phyloP scores from a whole-genome alignment of 208 protist species.

The Vickermania ingenoplastis region DNA sequence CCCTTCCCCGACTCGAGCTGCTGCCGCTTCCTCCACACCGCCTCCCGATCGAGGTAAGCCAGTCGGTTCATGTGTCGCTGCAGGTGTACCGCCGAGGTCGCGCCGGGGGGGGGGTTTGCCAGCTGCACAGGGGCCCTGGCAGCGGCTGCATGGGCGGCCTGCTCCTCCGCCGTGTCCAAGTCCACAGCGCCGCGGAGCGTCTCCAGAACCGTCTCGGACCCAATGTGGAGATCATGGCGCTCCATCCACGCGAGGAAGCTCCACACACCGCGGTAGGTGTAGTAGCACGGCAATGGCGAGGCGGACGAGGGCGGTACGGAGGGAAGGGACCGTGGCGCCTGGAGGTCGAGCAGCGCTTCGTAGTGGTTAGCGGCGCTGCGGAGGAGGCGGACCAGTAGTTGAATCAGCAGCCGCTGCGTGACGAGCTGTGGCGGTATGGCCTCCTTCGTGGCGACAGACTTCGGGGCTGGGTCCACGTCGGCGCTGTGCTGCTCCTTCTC shows the following conservation, averaged over 20 bases:
- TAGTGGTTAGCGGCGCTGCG: background rate
- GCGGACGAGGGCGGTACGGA: background rate
- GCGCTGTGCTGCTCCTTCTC: no score
- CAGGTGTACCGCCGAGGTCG: constrained; percentile 7
- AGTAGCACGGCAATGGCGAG: background rate
- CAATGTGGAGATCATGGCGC: constrained; percentile 29
- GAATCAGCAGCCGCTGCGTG: background rate
- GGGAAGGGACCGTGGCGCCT: background rate
- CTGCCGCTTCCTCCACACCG: constrained; percentile 6
- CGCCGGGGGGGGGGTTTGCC: background rate
- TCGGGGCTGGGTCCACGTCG: background rate
- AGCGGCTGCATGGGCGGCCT: background rate
- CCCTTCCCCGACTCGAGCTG: no score
- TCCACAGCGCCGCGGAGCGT: constrained; percentile 21
- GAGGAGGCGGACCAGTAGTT: background rate
- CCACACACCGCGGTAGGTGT: constrained; percentile 32
- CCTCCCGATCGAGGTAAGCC: constrained; percentile 28
- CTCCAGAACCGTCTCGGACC: constrained; percentile 31
- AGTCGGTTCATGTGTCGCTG: constrained; percentile 24
- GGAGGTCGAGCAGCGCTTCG: background rate
- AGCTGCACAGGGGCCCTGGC: background rate
- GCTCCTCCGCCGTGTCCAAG: constrained; percentile 1
- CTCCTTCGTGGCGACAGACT: background rate
- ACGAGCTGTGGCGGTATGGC: background rate
- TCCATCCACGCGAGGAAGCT: constrained; percentile 65